Percentiles rank a stretch among this genome's conserved stretches.
Conservation (phyloP, 306 rosid genomes). For the Fragaria vesca region DNA sequence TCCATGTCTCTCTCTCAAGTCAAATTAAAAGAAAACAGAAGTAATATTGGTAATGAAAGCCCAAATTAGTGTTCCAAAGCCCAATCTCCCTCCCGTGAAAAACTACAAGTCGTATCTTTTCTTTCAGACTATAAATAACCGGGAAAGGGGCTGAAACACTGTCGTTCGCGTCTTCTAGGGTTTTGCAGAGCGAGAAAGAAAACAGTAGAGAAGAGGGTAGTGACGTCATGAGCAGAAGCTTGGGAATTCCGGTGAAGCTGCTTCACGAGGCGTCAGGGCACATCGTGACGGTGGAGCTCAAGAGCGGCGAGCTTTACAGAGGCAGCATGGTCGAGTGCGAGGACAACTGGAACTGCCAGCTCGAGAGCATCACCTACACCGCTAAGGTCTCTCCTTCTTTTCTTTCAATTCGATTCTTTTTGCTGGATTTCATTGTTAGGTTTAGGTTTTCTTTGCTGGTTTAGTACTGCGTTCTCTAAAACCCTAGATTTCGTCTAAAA, state of each 20-base stretch:
- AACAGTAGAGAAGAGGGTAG: slow-evolving; percentile 7
- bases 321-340: slow-evolving; percentile 98
- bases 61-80: not conserved
- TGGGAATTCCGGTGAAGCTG: slow-evolving; percentile 98
- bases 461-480: not conserved
- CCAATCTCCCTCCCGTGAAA: not conserved
- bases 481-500: slow-evolving; percentile 14
- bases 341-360: slow-evolving; percentile 99
- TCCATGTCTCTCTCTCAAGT: too few species aligned
- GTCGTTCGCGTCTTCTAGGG: slow-evolving; percentile 38
- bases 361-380: slow-evolving; percentile 95
- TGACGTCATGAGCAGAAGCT: slow-evolving; percentile 79
- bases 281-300: slow-evolving; percentile 90
- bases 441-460: not conserved
- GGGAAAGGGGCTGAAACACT: not conserved
- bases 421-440: not conserved
- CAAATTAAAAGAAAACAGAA: not conserved
- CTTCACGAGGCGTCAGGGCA: slow-evolving; percentile 98
- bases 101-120: not conserved
- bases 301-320: slow-evolving; percentile 97
- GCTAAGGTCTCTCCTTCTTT: slow-evolving; percentile 56
- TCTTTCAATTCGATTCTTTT: not conserved
- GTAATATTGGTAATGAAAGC: not conserved
- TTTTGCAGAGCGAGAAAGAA: slow-evolving; percentile 22
- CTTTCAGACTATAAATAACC: not conserved